Base-by-base conservation (phyloP, 129 eudicot species). In the Flaveria trinervia region DNA sequence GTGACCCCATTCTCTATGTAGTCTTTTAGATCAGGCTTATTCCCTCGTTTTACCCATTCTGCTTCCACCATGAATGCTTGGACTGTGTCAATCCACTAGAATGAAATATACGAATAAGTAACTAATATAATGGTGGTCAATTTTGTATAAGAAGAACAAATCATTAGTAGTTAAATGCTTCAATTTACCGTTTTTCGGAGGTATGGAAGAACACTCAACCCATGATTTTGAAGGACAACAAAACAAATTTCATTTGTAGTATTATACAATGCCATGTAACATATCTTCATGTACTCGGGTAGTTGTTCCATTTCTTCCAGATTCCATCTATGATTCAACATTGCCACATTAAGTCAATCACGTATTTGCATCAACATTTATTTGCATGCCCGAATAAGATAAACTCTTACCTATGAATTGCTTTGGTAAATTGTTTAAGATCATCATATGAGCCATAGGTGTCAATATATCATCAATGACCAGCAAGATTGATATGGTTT, bases 281-380 rank as follows among this genome's bases (percentile, higher is more conserved):
- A 88, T 55, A 85, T 76, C 39, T 79, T 85, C 93, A 88, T 88
- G 82, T 85, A 88, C 22, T 85, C 86, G 0, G 93, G 93, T 16
- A 85, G 86, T 28, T 75, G 74, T 55, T 83, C 85, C 9, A 81
- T 81, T 61, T 81, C 83, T 28, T 79, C 73, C 59, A 88, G 55
- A 66, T 85, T 88, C 92, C 92, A 88, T 81, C 92, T 83, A 75
- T 2, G 26, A 76, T 17, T 48, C 5, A 43, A 46, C 15, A 3
- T 7, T 57, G 26, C 4, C 23, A 23, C 60, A 23, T 60, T 26
- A 10, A 23, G 6, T 13, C 1, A 4, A 28, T 46, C 6, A 4
- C 5, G 36, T 10, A 41, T 54, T 54, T 23, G 3, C 17, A 14
- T 6, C 23, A 25, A 45, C 12, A 48, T 49, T 3, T 28, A n/a